Percentiles rank a stretch among this genome's conserved stretches.
Conservation (phyloP, 148 eudicot genomes). For the Chenopodium quinoa region DNA sequence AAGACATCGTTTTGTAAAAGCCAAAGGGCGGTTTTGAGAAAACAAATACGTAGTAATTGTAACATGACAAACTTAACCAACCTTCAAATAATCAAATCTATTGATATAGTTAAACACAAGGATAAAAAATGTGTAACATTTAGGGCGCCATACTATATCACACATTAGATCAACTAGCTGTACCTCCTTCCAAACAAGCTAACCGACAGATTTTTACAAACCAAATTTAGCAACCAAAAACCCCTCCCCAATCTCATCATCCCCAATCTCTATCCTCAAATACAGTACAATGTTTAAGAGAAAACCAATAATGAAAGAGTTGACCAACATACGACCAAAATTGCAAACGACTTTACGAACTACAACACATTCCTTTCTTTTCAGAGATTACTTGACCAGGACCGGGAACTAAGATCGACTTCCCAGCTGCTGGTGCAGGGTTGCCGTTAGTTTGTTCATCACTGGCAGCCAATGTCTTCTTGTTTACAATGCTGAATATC, state of each 20-base stretch:
- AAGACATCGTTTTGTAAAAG: too few relatives aligned
- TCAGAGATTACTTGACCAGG: slow-evolving; percentile 60
- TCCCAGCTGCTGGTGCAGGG: slow-evolving; percentile 51
- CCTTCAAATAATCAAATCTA: neutral
- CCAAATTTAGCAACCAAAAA: slow-evolving; percentile 1
- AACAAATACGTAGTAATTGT: neutral
- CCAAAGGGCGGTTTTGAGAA: neutral
- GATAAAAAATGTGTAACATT: neutral
- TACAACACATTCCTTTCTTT: slow-evolving; percentile 56
- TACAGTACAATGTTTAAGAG: neutral
- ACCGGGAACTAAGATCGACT: slow-evolving; percentile 67
- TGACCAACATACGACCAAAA: neutral
- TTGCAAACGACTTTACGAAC: slow-evolving; percentile 21
- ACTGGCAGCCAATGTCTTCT: slow-evolving; percentile 52
- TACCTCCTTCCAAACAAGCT: neutral
- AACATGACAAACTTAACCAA: neutral
- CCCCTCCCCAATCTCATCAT: neutral
- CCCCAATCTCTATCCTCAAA: neutral
- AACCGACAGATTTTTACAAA: slow-evolving; percentile 19
- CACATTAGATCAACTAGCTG: neutral
- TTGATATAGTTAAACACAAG: neutral
- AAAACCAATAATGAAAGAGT: slow-evolving; percentile 1
- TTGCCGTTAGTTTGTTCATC: slow-evolving; percentile 55
- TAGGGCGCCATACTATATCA: slow-evolving; percentile 10
- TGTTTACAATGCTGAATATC: slow-evolving; percentile 72